These are phyloP conservation scores for Gloeopeniophorella convolvens DNA, from an alignment of 768 basidiomycete genomes.

Conservation along the genomic window DNA sequence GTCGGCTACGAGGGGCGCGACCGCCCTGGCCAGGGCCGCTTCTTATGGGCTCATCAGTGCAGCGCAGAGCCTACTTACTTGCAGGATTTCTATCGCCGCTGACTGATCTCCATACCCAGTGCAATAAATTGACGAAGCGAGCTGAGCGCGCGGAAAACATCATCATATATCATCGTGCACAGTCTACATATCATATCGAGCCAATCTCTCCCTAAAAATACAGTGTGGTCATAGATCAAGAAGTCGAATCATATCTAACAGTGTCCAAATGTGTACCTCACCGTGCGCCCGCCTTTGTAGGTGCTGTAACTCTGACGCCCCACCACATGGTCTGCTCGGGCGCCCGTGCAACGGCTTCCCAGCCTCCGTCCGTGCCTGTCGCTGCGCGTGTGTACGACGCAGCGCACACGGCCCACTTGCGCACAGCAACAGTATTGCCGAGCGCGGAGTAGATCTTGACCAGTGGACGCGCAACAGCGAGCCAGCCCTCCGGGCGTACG, in stretches of 20 bases:
- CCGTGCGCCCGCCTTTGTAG: background rate
- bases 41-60: too few species aligned
- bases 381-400: slow-evolving; percentile 6
- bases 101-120: too few species aligned
- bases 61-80: too few species aligned
- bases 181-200: too few species aligned
- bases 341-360: slow-evolving; percentile 10
- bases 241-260: too few species aligned
- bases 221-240: background rate
- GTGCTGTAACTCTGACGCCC: slow-evolving; percentile 2
- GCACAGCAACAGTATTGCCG: background rate
- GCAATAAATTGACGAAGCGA: too few species aligned
- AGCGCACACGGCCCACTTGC: slow-evolving; percentile 12
- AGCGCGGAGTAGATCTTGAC: slow-evolving; percentile 6
- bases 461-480: background rate
- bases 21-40: too few species aligned
- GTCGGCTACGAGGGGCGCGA: too few species aligned
- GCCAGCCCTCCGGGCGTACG: slow-evolving; percentile 5
- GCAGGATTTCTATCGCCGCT: too few species aligned
- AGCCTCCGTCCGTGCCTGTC: slow-evolving; percentile 13
- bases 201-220: background rate
- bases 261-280: too few species aligned
- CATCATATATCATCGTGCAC: too few species aligned
- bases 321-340: slow-evolving; percentile 11
- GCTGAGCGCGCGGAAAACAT: too few species aligned